A percentile compares a stretch with the other conserved stretches of the same genome.
phyloP scores from a whole-genome alignment of 768 basidiomycete species.

The Russula brevipes region DNA sequence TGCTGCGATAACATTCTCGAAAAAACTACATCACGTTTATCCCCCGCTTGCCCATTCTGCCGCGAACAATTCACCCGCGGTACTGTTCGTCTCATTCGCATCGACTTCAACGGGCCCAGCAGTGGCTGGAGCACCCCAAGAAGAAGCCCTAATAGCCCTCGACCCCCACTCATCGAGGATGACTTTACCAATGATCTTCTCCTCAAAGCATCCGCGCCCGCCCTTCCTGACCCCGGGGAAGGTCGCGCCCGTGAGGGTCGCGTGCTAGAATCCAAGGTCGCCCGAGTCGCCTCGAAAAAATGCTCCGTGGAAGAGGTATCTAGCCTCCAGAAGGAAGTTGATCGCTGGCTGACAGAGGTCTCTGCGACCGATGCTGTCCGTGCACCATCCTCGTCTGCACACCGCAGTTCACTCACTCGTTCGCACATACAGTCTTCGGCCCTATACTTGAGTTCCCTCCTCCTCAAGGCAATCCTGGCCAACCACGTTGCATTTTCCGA shows the following conservation, averaged over 20 bases:
- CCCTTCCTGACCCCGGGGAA: conserved; percentile 29
- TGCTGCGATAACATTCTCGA: conserved; percentile 79
- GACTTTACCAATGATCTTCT: conserved; percentile 38
- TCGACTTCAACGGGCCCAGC: conserved; percentile 55
- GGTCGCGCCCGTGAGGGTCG: conserved; percentile 47
- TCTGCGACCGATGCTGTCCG: conserved; percentile 59
- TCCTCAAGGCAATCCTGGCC: conserved; percentile 76
- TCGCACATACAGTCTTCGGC: conserved; percentile 48
- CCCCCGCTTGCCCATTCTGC: conserved; percentile 82
- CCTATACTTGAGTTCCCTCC: conserved; percentile 68
- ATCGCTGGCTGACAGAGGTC: conserved; percentile 66
- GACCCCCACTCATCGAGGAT: conserved; percentile 38
- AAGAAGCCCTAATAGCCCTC: conserved; percentile 41
- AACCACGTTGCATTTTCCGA: conserved; percentile 80
- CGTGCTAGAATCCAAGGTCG: conserved; percentile 71
- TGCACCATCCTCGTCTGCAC: conserved; percentile 28
- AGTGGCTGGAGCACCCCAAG: conserved; percentile 67
- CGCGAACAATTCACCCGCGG: conserved; percentile 67
- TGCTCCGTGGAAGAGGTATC: conserved; percentile 84
- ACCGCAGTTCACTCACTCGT: conserved; percentile 13
- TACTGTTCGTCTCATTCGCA: conserved; percentile 68
- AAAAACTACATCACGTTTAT: conserved; percentile 64
- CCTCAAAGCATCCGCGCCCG: conserved; percentile 31
- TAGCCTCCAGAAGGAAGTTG: conserved; percentile 69
- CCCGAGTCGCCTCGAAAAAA: conserved; percentile 75